Conservation (phyloP, 768 basidiomycete genomes). For the Kwoniella heveanensis region DNA sequence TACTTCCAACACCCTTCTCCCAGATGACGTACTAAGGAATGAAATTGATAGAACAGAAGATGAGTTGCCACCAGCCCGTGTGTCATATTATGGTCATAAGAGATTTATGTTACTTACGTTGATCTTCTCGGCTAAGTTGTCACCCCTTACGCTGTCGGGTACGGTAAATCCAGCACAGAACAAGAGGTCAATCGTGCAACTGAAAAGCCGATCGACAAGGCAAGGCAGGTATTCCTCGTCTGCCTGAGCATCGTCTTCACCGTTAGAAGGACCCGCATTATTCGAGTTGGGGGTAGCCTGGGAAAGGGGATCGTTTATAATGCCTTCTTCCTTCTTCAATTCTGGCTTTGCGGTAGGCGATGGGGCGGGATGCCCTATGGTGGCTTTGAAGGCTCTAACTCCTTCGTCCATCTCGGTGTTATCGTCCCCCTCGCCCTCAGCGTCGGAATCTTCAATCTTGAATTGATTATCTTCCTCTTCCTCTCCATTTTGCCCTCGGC, state of each 20-base stretch:
- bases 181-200: constrained; percentile 76
- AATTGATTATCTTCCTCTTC: constrained; percentile 39
- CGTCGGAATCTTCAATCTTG: constrained; percentile 50
- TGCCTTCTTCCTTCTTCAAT: constrained; percentile 7
- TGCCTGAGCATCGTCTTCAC: constrained; percentile 5
- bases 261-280: not conserved
- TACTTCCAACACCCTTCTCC: constrained; percentile 94
- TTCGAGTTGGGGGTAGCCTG: not conserved
- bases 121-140: constrained; percentile 52
- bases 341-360: constrained; percentile 3
- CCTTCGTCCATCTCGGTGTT: constrained; percentile 25
- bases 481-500: too few relatives aligned
- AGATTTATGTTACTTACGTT: constrained; percentile 39
- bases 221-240: constrained; percentile 66
- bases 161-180: constrained; percentile 95
- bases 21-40: constrained; percentile 61
- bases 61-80: not conserved
- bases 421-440: constrained; percentile 28
- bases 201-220: constrained; percentile 76
- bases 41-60: not conserved
- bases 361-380: constrained; percentile 28
- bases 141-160: constrained; percentile 59
- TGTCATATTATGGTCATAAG: not conserved
- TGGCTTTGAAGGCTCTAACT: constrained; percentile 41
- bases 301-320: constrained; percentile 30